Percentiles rank a stretch among this genome's conserved stretches.
Evolutionary conservation across 306 rosid species (phyloP).

Genomic region (Glycine soja): DNA sequence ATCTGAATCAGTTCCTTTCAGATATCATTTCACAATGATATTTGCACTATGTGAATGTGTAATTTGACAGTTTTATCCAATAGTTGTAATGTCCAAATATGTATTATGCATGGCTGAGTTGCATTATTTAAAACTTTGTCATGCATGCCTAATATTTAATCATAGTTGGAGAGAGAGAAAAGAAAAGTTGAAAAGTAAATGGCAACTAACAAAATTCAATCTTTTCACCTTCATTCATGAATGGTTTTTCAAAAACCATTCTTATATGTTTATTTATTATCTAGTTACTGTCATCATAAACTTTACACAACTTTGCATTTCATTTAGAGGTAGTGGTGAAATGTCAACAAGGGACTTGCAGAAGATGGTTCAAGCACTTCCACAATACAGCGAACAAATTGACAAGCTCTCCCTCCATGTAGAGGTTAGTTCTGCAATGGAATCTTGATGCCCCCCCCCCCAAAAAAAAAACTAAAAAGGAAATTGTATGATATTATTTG

Average conservation of each 20-base stretch:
- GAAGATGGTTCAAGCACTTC: conserved; percentile 99
- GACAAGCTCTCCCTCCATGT: conserved; percentile 98
- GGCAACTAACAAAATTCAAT: neutral
- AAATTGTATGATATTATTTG: too few relatives aligned
- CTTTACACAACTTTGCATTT: conserved; percentile 44
- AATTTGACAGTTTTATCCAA: conserved; percentile 25
- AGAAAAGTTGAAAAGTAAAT: conserved; percentile 31
- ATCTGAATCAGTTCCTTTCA: too few relatives aligned
- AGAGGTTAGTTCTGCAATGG: conserved; percentile 69
- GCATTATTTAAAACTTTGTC: conserved; percentile 16
- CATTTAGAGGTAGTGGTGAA: conserved; percentile 74
- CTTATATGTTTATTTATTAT: conserved; percentile 27
- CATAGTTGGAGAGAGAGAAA: neutral
- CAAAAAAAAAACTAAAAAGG: too few relatives aligned
- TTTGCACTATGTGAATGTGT: neutral
- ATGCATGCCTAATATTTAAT: conserved; percentile 6
- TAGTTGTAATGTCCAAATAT: conserved; percentile 5
- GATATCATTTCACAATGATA: conserved; percentile 1
- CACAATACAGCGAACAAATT: conserved; percentile 99
- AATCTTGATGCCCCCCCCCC: too few relatives aligned
- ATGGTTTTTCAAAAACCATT: neutral
- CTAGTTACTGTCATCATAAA: conserved; percentile 25
- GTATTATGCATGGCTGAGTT: conserved; percentile 3
- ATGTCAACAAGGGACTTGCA: conserved; percentile 94
- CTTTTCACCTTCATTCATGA: neutral